Base-by-base conservation (phyloP, 768 basidiomycete species). In the Trametes coccinea region DNA sequence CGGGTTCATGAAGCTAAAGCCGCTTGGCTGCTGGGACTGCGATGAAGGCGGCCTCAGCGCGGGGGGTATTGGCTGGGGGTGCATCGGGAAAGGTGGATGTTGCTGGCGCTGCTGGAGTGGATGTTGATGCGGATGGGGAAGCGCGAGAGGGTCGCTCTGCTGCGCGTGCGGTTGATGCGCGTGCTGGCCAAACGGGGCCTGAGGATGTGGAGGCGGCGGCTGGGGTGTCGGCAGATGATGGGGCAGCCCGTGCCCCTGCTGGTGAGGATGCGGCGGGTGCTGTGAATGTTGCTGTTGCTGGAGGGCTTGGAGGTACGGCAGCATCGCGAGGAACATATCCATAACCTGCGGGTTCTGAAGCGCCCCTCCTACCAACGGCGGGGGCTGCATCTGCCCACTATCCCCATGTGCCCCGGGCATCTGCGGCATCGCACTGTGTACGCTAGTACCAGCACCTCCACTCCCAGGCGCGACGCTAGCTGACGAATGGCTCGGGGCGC, bases 281-380 rank as follows among this genome's bases (percentile, higher is more conserved):
- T 59, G 60, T 40, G 53, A 56, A 27, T 52, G 52, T 40, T 67
- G 70, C 51, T 64, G 64, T 9, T 60, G 58, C 47, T 68, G 67
- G 56, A 71, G 61, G n/a, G 60, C 69, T 41, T 72, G 69, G 54
- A 72, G 63, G 67, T 66, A 70, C 9, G 67, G 67, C 17, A 68
- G 62, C 45, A 65, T 65, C 41, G 71, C 68, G 40, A 72, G 51
- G 56, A 72, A 69, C 33, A 70, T 65, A 46, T 70, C 66, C 31
- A 67, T 66, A 39, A 70, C 31, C 50, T 67, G 60, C 11, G 71
- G 69, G 47, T 67, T 67, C 55, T 49, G 48, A 13, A 31, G 9
- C 48, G 48, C 48, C 13, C 51, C 56, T 22, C 53, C 33, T 31
- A 62, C 46, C 51, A 59, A 56, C 44, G n/a, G 52, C 46, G 52